Percentiles rank a stretch among this genome's conserved stretches.
phyloP scores from a whole-genome alignment of 805 yeast species.

The Nakazawaea pomicola region DNA sequence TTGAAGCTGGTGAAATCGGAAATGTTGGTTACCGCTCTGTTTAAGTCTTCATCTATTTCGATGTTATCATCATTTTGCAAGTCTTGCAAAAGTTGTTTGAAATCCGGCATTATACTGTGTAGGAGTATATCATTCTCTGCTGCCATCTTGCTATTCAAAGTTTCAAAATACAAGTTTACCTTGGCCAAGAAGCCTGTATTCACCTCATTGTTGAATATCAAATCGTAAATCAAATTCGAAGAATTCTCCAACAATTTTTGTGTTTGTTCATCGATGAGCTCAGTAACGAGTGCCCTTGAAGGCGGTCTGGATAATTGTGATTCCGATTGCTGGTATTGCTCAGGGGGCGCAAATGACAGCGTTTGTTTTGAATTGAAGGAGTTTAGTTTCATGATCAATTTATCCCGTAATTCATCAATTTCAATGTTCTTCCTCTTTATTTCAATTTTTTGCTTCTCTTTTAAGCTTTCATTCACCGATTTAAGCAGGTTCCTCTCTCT shows the following conservation, averaged over 20 bases:
- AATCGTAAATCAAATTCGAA: constrained; percentile 10
- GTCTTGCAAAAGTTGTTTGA: not conserved
- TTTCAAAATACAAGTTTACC: constrained; percentile 1
- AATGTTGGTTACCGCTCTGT: not conserved
- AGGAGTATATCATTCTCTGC: not conserved
- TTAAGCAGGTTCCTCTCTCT: constrained; percentile 8
- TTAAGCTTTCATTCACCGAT: constrained; percentile 6
- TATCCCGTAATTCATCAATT: constrained; percentile 11
- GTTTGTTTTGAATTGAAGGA: too few relatives aligned
- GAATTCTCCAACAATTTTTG: constrained; percentile 10
- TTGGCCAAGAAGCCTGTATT: constrained; percentile 1
- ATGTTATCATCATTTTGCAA: not conserved
- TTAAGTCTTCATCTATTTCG: constrained; percentile 1
- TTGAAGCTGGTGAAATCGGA: constrained; percentile 12
- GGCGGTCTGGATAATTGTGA: not conserved
- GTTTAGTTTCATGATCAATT: constrained; percentile 7
- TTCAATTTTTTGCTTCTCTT: constrained; percentile 11
- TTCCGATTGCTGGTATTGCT: not conserved
- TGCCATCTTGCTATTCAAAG: not conserved
- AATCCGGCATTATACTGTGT: not conserved
- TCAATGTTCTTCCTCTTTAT: constrained; percentile 8
- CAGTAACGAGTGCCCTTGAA: not conserved
- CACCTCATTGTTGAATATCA: constrained; percentile 6
- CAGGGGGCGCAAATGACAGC: not conserved
- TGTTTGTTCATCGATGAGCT: constrained; percentile 9